Conservation (phyloP, 1,139 yeast species). For the Pichia sp. region DNA sequence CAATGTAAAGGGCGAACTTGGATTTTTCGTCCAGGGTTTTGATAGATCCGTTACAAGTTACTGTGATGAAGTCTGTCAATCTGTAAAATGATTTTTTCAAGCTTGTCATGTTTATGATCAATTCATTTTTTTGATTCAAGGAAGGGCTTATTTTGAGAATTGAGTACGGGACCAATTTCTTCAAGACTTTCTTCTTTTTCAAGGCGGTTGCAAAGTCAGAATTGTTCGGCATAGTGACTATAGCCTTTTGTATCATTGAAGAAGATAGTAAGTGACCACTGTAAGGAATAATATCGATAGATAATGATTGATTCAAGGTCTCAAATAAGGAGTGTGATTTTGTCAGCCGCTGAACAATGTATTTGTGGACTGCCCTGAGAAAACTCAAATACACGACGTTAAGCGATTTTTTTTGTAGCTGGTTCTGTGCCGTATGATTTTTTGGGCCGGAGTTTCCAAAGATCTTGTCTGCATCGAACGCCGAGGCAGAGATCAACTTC, state of each 20-base stretch:
- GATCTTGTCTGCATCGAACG: conserved; percentile 23
- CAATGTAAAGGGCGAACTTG: conserved; percentile 52
- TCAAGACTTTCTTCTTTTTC: conserved; percentile 13
- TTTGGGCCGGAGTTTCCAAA: neutral
- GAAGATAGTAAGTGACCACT: conserved; percentile 31
- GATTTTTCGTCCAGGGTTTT: conserved; percentile 17
- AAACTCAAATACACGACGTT: conserved; percentile 32
- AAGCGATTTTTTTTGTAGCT: conserved; percentile 24
- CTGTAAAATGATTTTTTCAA: conserved; percentile 25
- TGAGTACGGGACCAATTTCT: conserved; percentile 19
- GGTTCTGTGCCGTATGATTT: conserved; percentile 3
- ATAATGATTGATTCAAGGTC: conserved; percentile 17
- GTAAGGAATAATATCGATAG: conserved; percentile 29
- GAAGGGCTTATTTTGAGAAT: conserved; percentile 30
- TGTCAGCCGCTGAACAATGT: conserved; percentile 23
- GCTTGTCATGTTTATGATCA: conserved; percentile 29
- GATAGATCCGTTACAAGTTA: conserved; percentile 17
- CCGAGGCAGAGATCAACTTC: conserved; percentile 26
- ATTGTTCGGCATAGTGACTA: neutral
- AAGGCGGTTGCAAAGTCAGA: conserved; percentile 2
- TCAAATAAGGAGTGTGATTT: conserved; percentile 20
- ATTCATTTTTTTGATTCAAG: conserved; percentile 29
- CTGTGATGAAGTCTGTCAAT: conserved; percentile 21
- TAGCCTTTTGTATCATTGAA: conserved; percentile 20
- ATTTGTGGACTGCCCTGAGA: conserved; percentile 31